Evolutionary conservation across 140 eudicot genomes (phyloP), one percentile per base, ranked within the genome.

Genomic region (Bidens hawaiensis): DNA sequence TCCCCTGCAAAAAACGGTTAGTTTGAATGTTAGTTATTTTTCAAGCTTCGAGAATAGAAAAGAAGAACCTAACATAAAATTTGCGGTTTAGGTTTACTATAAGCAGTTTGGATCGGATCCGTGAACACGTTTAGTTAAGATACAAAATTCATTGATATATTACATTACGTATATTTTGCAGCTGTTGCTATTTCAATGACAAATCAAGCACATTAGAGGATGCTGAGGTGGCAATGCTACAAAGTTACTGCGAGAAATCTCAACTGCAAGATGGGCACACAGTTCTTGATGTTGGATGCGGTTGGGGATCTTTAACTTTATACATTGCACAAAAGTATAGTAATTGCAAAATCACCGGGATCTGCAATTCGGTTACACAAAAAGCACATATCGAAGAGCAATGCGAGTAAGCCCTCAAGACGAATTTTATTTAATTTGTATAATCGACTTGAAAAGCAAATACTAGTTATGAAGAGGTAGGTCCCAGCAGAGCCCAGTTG

Each of bases 281-380:
- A 28, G 94, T 94, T 81, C 99, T 88, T 74, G 99, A 94, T 75
- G 93, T 94, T 61, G 99, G 99, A 25, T 94, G 99, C 74, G 99
- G 99, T 24, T 94, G 99, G 99, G 99, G 99, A 46, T 88, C 99
- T 57, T 79, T 94, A 62, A 56, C 65, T 60, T 64, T 88, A 19
- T 94, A 82, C 75, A 83, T 88, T 56, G 97, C 99, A 16, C 68
- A 85, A 57, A 94, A 85, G 30, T 94, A 75, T 75, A 75, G 77
- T 22, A 85, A 79, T 51, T 94, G 97, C 79, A 73, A 79, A 40
- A 67, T 94, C 38, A 94, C 95, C 0, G 97, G 97, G 36, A 88
- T 94, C 68, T 94, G 99, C 88, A 94, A 94, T 75, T 94, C 99
- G 5, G 80, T 57, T 25, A 94, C 99, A 47, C 99, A 88, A 62